A percentile compares a stretch with the other conserved stretches of the same genome.
phyloP scores from a whole-genome alignment of 2,329 filamentous ascomycete genomes.

The Epichloe hybrida region DNA sequence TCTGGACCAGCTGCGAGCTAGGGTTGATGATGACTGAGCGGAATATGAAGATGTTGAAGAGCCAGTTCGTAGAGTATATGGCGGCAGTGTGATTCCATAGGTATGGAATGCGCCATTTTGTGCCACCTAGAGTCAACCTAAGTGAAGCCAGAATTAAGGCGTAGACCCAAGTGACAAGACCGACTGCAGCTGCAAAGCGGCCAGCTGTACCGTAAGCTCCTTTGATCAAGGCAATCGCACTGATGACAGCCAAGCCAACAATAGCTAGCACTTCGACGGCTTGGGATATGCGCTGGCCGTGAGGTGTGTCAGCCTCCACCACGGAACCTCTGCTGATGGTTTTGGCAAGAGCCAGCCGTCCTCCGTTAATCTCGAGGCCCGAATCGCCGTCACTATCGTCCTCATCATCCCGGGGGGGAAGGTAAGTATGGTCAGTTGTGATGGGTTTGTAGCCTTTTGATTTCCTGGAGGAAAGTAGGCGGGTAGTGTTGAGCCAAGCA shows the following conservation, averaged over 20 bases:
- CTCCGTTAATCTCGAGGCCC: conserved; percentile 41
- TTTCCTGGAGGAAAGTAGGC: conserved; percentile 35
- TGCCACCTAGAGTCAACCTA: conserved; percentile 54
- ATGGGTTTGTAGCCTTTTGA: conserved; percentile 42
- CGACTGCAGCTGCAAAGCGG: conserved; percentile 47
- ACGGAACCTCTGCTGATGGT: conserved; percentile 49
- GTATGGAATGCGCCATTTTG: conserved; percentile 51
- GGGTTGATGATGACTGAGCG: conserved; percentile 76
- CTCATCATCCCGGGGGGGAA: conserved; percentile 30
- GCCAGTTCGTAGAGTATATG: conserved; percentile 74
- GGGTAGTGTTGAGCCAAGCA: conserved; percentile 40
- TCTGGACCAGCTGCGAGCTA: conserved; percentile 45
- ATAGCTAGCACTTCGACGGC: conserved; percentile 65
- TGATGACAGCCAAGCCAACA: conserved; percentile 55
- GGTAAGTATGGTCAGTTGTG: conserved; percentile 38
- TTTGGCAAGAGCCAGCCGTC: conserved; percentile 43
- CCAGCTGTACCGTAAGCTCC: conserved; percentile 45
- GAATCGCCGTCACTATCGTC: conserved; percentile 48
- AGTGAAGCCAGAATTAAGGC: conserved; percentile 59
- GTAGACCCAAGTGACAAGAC: conserved; percentile 68
- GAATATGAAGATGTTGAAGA: conserved; percentile 63
- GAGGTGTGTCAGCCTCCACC: conserved; percentile 62
- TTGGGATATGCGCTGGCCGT: conserved; percentile 56
- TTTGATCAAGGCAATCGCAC: conserved; percentile 49
- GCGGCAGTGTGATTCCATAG: conserved; percentile 88